Evolutionary conservation across 371 early-diverging fungal genomes (phyloP).

Genomic region (Gilbertella persicaria): DNA sequence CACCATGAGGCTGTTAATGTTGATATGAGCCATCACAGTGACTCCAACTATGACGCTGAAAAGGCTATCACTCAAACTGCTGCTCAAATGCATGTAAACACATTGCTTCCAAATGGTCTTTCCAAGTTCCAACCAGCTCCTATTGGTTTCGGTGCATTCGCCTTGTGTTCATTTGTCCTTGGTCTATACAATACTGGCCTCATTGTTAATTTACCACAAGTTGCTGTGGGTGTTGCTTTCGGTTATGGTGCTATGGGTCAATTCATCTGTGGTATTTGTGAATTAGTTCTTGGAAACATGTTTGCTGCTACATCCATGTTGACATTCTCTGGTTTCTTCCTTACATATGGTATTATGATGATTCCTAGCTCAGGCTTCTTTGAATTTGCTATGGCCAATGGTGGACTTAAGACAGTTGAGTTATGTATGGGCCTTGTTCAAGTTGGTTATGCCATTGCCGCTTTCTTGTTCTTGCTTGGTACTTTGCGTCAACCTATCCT

Average conservation of each 20-base stretch:
- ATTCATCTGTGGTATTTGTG: slow-evolving; percentile 36
- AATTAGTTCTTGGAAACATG: slow-evolving; percentile 34
- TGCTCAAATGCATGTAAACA: slow-evolving; percentile 6
- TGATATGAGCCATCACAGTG: slow-evolving; percentile 1
- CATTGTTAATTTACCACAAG: slow-evolving; percentile 32
- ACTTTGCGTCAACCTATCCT: slow-evolving; percentile 38
- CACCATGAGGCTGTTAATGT: slow-evolving; percentile 19
- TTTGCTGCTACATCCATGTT: slow-evolving; percentile 43
- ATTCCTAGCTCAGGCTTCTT: slow-evolving; percentile 35
- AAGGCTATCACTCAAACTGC: neutral
- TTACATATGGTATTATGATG: slow-evolving; percentile 45
- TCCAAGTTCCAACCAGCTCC: slow-evolving; percentile 31
- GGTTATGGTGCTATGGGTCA: slow-evolving; percentile 44
- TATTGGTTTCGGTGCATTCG: slow-evolving; percentile 44
- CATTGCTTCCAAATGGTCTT: neutral
- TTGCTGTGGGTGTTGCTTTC: slow-evolving; percentile 38
- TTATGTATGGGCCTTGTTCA: slow-evolving; percentile 35
- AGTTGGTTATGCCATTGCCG: slow-evolving; percentile 34
- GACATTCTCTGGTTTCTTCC: slow-evolving; percentile 42
- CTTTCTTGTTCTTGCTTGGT: slow-evolving; percentile 39
- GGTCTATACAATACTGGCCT: slow-evolving; percentile 36
- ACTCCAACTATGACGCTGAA: slow-evolving; percentile 2
- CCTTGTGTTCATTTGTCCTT: slow-evolving; percentile 34
- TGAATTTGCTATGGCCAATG: slow-evolving; percentile 18
- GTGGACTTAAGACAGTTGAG: slow-evolving; percentile 25